Evolutionary conservation across 2,329 filamentous ascomycete species (phyloP).

Genomic region (Penicillium decumbens): DNA sequence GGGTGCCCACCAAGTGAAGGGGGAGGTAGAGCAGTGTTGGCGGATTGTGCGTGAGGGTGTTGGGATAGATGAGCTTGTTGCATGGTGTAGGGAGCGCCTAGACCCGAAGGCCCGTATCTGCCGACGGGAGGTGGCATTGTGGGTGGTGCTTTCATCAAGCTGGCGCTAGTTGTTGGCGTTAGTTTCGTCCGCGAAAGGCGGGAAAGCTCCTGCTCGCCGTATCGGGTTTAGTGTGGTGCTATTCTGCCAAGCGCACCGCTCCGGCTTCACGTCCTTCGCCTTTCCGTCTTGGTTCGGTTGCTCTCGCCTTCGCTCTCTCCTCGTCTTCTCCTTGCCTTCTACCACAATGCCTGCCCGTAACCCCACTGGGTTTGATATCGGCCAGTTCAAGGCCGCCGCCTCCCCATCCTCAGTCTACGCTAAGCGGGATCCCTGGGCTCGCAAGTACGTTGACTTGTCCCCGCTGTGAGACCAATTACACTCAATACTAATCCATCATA

Average conservation of each 20-base stretch:
- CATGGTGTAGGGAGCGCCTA: slow-evolving; percentile 56
- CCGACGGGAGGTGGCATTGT: slow-evolving; percentile 57
- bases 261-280: slow-evolving; percentile 9
- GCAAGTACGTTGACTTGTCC: slow-evolving; percentile 48
- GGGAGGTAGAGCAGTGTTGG: slow-evolving; percentile 48
- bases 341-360: slow-evolving; percentile 53
- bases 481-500: slow-evolving; percentile 17
- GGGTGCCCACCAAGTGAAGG: slow-evolving; percentile 63
- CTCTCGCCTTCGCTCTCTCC: slow-evolving; percentile 4
- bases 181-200: slow-evolving; percentile 31
- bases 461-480: neutral
- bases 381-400: slow-evolving; percentile 69
- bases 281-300: slow-evolving; percentile 2
- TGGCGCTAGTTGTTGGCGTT: slow-evolving; percentile 2
- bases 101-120: slow-evolving; percentile 55
- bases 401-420: slow-evolving; percentile 51
- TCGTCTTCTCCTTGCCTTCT: slow-evolving; percentile 10
- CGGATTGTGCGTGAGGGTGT: slow-evolving; percentile 41
- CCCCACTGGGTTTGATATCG: slow-evolving; percentile 88
- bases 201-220: slow-evolving; percentile 22
- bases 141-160: neutral
- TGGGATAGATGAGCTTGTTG: slow-evolving; percentile 44
- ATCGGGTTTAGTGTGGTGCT: slow-evolving; percentile 30
- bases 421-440: slow-evolving; percentile 58
- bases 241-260: slow-evolving; percentile 28